Percentiles rank a stretch among this genome's conserved stretches.
phyloP scores from a whole-genome alignment of 495 filamentous ascomycete genomes.

The Penicillium turbatum region DNA sequence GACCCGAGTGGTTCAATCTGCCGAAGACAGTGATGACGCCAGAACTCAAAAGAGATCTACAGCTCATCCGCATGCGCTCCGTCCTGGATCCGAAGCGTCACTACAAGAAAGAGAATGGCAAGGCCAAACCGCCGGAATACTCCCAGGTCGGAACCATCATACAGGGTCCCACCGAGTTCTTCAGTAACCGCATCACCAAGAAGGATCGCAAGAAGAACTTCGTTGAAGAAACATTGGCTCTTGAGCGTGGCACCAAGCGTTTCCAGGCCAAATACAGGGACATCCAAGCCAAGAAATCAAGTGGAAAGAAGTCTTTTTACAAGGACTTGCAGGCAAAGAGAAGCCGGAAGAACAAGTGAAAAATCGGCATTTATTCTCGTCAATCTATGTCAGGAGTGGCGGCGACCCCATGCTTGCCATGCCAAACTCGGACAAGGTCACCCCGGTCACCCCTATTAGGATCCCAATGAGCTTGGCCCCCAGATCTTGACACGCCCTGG shows the following conservation, averaged over 20 bases:
- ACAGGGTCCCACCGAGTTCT: constrained; percentile 85
- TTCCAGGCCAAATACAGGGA: constrained; percentile 70
- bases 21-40: constrained; percentile 78
- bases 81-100: constrained; percentile 85
- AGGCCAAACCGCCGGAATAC: constrained; percentile 66
- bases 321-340: constrained; percentile 59
- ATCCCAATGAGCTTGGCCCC: neutral
- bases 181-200: constrained; percentile 69
- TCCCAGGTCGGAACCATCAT: constrained; percentile 87
- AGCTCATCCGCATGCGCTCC: constrained; percentile 80
- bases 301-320: constrained; percentile 70
- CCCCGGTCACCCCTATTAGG: neutral
- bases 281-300: constrained; percentile 61
- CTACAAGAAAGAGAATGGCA: constrained; percentile 80
- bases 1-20: constrained; percentile 75
- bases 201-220: constrained; percentile 87
- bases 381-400: neutral
- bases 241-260: constrained; percentile 53
- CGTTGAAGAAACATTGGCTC: constrained; percentile 77
- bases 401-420: neutral
- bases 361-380: neutral
- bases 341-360: constrained; percentile 36
- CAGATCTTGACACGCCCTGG: neutral
- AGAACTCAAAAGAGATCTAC: constrained; percentile 80
- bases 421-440: neutral